Evolutionary conservation across 169 alveolate species (phyloP).

Genomic region (Pseudocohnilembus persalinus): DNA sequence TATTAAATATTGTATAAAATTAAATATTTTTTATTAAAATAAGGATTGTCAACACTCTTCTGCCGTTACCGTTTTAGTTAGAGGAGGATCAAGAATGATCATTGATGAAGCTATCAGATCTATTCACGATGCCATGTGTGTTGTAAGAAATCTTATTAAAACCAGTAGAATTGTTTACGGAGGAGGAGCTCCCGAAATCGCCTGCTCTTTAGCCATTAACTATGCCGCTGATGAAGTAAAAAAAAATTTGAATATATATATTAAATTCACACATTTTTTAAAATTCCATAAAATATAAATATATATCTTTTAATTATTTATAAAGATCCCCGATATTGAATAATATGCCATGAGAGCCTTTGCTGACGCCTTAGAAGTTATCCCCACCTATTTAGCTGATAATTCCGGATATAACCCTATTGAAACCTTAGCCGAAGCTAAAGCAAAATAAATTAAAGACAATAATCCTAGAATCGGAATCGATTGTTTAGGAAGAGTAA

Average conservation of each 20-base stretch:
- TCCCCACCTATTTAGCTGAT: constrained; percentile 97
- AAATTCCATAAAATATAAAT: too few species aligned
- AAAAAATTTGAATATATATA: too few species aligned
- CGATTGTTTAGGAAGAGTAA: constrained; percentile 87
- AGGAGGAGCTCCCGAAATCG: constrained; percentile 98
- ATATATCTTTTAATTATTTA: background rate
- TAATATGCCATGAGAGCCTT: constrained; percentile 98
- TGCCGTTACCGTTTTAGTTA: constrained; percentile 95
- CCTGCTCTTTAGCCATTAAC: constrained; percentile 93
- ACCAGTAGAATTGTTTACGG: constrained; percentile 94
- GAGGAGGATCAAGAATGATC: constrained; percentile 97
- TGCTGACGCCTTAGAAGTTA: constrained; percentile 96
- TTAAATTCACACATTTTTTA: too few species aligned
- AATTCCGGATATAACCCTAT: constrained; percentile 96
- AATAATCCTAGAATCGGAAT: constrained; percentile 91
- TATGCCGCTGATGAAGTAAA: constrained; percentile 86
- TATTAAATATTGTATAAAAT: too few species aligned
- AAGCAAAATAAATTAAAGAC: constrained; percentile 85
- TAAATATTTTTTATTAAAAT: too few species aligned
- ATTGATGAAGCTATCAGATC: constrained; percentile 98
- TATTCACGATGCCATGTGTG: constrained; percentile 98
- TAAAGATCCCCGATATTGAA: constrained; percentile 88
- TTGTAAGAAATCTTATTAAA: constrained; percentile 92
- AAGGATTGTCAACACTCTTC: constrained; percentile 83
- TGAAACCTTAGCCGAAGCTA: constrained; percentile 92